Conservation (phyloP, 495 filamentous ascomycete genomes). For the Cenococcum geophilum region DNA sequence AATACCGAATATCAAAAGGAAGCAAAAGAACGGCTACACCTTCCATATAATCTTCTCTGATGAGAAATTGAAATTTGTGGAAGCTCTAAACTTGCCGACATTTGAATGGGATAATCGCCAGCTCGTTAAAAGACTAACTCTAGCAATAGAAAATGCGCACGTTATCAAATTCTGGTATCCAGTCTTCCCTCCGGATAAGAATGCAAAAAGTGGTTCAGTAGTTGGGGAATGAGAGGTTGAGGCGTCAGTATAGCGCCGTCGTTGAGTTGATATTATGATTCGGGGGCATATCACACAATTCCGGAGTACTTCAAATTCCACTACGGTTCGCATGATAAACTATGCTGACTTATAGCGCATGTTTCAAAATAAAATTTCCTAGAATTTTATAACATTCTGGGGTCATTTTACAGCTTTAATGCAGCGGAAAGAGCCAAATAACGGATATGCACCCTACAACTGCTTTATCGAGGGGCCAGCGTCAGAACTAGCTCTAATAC, state of each 20-base stretch:
- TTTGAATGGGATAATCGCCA: conserved; percentile 30
- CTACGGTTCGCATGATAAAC: too few relatives aligned
- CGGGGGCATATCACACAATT: too few relatives aligned
- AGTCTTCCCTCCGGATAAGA: conserved; percentile 34
- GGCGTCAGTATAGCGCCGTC: neutral
- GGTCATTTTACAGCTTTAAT: too few relatives aligned
- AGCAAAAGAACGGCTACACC: conserved; percentile 25
- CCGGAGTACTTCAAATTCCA: too few relatives aligned
- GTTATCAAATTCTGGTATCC: conserved; percentile 34
- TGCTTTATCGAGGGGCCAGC: too few relatives aligned
- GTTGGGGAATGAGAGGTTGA: conserved; percentile 11
- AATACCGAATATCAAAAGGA: conserved; percentile 31
- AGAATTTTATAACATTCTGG: too few relatives aligned
- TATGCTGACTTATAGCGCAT: too few relatives aligned
- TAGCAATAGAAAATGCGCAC: conserved; percentile 30
- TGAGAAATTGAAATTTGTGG: conserved; percentile 28
- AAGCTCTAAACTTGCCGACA: conserved; percentile 25
- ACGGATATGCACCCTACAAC: too few relatives aligned
- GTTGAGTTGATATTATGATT: neutral
- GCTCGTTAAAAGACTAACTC: conserved; percentile 30
- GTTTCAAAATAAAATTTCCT: too few relatives aligned
- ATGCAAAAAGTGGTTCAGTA: conserved; percentile 29
- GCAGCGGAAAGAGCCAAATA: too few relatives aligned
- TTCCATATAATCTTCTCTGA: conserved; percentile 34
- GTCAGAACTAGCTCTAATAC: too few relatives aligned